These are phyloP conservation scores for Trametes hirsuta DNA, from an alignment of 1,284 basidiomycete species.

Conservation along the genomic window DNA sequence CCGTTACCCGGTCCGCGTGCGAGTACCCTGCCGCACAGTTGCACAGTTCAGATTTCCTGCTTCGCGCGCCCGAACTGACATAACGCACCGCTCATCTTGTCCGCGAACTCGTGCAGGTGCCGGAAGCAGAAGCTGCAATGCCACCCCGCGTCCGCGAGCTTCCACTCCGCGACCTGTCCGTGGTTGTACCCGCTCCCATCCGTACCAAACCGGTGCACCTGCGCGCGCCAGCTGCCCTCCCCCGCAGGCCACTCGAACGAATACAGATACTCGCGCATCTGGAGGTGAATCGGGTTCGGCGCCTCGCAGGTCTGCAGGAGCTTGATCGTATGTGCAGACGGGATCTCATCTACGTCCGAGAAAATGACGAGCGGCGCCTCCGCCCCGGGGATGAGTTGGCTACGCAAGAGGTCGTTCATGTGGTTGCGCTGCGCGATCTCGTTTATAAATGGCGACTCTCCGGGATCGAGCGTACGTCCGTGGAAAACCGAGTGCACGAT, in stretches of 20 bases:
- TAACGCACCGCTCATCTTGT: conserved; percentile 53
- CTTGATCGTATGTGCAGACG: conserved; percentile 55
- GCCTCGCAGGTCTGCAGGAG: conserved; percentile 65
- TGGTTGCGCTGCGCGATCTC: conserved; percentile 40
- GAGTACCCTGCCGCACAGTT: conserved; percentile 46
- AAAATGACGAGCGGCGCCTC: conserved; percentile 58
- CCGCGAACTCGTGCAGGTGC: conserved; percentile 58
- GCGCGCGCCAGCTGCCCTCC: conserved; percentile 50
- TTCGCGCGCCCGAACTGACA: neutral
- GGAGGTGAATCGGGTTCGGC: conserved; percentile 60
- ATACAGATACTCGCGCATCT: conserved; percentile 70
- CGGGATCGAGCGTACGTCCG: conserved; percentile 22
- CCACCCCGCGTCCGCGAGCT: conserved; percentile 66
- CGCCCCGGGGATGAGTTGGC: conserved; percentile 36
- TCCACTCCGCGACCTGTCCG: conserved; percentile 52
- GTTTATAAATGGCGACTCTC: conserved; percentile 44
- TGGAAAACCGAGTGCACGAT: conserved; percentile 51
- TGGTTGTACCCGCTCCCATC: conserved; percentile 49
- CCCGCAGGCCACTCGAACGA: conserved; percentile 35
- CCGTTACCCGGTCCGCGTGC: conserved; percentile 66
- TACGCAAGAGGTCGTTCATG: conserved; percentile 50
- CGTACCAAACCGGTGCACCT: conserved; percentile 48
- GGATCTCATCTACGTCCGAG: conserved; percentile 75
- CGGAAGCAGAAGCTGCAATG: conserved; percentile 70
- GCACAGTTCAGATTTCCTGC: conserved; percentile 22